Evolutionary conservation across 495 filamentous ascomycete genomes (phyloP), one percentile per base, ranked within the genome.

Genomic region (Penicillium canariense): DNA sequence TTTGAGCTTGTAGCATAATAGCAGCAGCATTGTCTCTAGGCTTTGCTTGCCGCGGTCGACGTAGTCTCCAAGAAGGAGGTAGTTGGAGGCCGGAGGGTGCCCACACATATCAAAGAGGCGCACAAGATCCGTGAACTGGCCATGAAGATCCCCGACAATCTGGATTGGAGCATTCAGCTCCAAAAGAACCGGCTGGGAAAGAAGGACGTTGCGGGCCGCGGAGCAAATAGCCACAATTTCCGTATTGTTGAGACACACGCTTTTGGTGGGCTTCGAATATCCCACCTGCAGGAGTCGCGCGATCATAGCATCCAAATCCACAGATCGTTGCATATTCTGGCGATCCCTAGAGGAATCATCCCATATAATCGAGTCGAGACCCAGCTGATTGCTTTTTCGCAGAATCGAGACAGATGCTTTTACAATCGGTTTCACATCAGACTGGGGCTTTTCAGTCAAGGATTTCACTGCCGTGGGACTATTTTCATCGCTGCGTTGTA

Each of bases 281-380:
- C 46, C 46, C 2, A 25, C 46, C 5, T 22, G 11, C 17, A 48
- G 46, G 18, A 48, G 31, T 7, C 31, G 28, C 14, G 46, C 30
- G 9, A 44, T 44, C 18, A 35, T 25, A 14, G 26, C 28, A 15
- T 48, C 46, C 28, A 35, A 26, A 23, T 44, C 18, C 23, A 34
- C 25, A 8, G 48, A 34, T 36, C 31, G 18, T 32, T 46, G 28
- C 43, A 48, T 39, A n/a, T 56, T 56, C 20, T 46, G 31, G 15
- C 54, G 48, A 18, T 51, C 48, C 20, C 54, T 27, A 4, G 32
- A 32, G 2, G 54, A 56, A 23, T 56, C 54, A 11, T 56, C 54
- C 54, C 54, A 56, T 31, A 56, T 56, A 32, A 56, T 56, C 8
- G 48, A 46, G 18, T 56, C 54, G 5, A 56, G 34, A 17, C 47